Evolutionary conservation across 1,284 basidiomycete genomes (phyloP).

Genomic region (Marasmius sp.): DNA sequence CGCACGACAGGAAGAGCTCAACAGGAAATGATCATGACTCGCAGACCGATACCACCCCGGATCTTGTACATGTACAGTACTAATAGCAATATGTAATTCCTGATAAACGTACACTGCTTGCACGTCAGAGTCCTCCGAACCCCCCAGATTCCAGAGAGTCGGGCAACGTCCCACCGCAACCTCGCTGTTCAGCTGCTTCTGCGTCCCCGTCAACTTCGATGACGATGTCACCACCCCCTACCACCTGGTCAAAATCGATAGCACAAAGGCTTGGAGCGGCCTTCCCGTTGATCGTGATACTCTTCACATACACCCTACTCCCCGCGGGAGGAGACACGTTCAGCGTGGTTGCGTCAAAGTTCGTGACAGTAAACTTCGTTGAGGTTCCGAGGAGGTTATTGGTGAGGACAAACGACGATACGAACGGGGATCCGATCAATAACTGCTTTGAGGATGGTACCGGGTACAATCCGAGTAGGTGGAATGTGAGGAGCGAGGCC

Average conservation of each 20-base stretch:
- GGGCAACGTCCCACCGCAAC: conserved; percentile 39
- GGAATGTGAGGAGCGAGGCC: conserved; percentile 52
- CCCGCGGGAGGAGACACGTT: conserved; percentile 32
- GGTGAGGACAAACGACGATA: conserved; percentile 42
- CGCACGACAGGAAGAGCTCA: not conserved
- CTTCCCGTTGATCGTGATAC: conserved; percentile 40
- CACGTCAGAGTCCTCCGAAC: conserved; percentile 20
- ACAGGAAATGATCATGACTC: not conserved
- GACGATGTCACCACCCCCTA: conserved; percentile 41
- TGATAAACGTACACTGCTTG: too few relatives aligned
- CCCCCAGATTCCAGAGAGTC: conserved; percentile 43
- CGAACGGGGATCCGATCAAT: conserved; percentile 45
- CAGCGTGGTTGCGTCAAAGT: conserved; percentile 38
- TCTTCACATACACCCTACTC: conserved; percentile 42
- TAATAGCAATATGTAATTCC: too few relatives aligned
- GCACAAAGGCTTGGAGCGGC: conserved; percentile 37
- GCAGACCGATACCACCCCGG: not conserved
- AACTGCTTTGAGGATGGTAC: conserved; percentile 46
- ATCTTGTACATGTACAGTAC: not conserved
- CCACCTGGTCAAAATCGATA: conserved; percentile 41
- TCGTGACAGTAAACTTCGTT: conserved; percentile 38
- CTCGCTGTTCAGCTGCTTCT: conserved; percentile 29
- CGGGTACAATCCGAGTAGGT: conserved; percentile 55
- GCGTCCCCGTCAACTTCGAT: conserved; percentile 42
- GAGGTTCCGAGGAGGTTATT: conserved; percentile 38